Evolutionary conservation across 2,329 filamentous ascomycete genomes (phyloP), one percentile per base, ranked within the genome.

Genomic region (Aphanocladium album): DNA sequence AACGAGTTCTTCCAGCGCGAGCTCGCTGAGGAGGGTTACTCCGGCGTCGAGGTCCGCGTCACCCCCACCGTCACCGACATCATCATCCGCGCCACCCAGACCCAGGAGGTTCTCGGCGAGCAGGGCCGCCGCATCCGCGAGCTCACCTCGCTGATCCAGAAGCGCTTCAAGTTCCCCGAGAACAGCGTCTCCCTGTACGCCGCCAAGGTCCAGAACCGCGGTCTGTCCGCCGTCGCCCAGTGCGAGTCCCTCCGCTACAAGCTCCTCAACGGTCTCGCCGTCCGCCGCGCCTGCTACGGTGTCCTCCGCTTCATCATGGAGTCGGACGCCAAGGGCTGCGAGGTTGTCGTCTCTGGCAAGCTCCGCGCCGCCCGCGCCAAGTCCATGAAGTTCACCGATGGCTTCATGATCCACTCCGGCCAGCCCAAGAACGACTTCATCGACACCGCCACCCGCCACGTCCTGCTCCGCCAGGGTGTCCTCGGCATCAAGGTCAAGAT

Each of bases 1-100:
- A 99, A 99, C 89, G 95, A 99, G 86, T 99, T 99, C 90, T 99
- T 99, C 91, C 95, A 98, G 88, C 93, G 95, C 81, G 95, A 99
- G 85, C 87, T 99, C 79, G 95, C 95, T 78, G 95, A 99, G 89
- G 96, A 99, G 85, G 95, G 95, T 74, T 99, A 99, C 89, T 99
- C 95, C 62, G 95, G 95, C 79, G 95, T 99, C 80, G 96, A 99
- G 86, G 95, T 99, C 84, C 91, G 96, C 86, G 95, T 99, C 74
- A 99, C 95, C 73, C 95, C 95, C 72, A 99, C 95, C 80, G 95
- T 99, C 78, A 99, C 95, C 85, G 95, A 98, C 83, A 98, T 98
- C 88, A 98, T 99, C 88, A 96, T 99, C 87, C 95, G 95, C 81
- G 95, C 95, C 78, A 99, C 95, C 77, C 95, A 99, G 89, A 99